Evolutionary conservation across 2,329 filamentous ascomycete species (phyloP), one percentile per base, ranked within the genome.

Genomic region (Fusarium austroafricanum): DNA sequence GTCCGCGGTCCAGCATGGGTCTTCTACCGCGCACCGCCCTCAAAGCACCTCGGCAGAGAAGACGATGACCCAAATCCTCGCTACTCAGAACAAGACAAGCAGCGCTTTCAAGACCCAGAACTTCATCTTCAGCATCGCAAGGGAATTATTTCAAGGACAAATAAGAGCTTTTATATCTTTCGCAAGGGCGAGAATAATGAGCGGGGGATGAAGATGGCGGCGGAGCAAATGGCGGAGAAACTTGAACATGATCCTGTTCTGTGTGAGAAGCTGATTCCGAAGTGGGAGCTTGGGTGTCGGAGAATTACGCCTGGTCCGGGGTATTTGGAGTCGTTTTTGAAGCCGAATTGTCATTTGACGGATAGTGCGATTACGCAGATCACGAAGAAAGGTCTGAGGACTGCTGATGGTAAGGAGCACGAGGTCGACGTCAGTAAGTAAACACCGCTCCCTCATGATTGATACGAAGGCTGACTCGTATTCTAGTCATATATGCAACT

Each of bases 111-210:
- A 26, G 65, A 89, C 60, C 85, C 87, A 0, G 78, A 83, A 12
- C 80, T 75, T 15, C 89, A 89, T 68, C 74, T 87, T 1, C 68
- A 78, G 10, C 85, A 84, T 58, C 79, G 84, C 18, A 85, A 82
- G 56, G 77, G 77, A 0, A 71, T 71, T 0, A 68, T 71, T 2
- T 71, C 69, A 0, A 55, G 69, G 3, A 74, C 73, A 0, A 77
- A 77, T 23, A 75, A 73, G 50, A 75, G 72, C 1, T 76, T 84
- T 7, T 81, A 85, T 51, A 73, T 71, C 20, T 71, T 71, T 31
- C 57, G 55, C 44, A 71, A 63, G n/a, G 69, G 69, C 1, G 59
- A 70, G 52, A 72, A 71, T 8, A 71, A 71, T 18, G 56, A 72
- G 3, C 17, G 44, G 1, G 69, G 69, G 3, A 71, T 71, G 69